Base-by-base conservation (phyloP, 2,329 filamentous ascomycete species). In the Aspergillus amoenus region DNA sequence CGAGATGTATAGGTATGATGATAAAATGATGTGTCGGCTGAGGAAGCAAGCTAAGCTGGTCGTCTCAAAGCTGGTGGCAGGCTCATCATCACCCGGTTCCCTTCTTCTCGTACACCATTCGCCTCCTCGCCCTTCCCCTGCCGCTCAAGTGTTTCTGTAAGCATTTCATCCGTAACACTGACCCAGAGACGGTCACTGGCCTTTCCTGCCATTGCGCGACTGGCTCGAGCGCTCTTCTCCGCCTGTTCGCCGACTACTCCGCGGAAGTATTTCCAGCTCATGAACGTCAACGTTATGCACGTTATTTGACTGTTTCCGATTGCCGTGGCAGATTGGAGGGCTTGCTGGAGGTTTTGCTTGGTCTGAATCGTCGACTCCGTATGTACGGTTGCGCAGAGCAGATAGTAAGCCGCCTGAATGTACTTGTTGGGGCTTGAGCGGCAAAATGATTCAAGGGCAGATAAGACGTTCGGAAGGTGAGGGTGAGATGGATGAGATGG, bases 281-380 rank as follows among this genome's bases (percentile, higher is more conserved):
- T 95, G 62, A 94, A 87, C 64, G 87, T 92, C 58, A 97, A 84
- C 5, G 89, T 87, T 62, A 97, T 89, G 47, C 88, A 88, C n/a
- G 92, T 82, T 53, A 93, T 88, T 62, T 95, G 89, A 30, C 85
- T 85, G 70, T 96, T 96, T 54, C 81, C 81, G 8, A 88, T 86
- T 7, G 80, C 79, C 62, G 88, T 88, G 12, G 90, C 88, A 3
- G 86, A 84, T 40, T 83, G 82, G 42, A 96, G 82, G 2, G 91
- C 89, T 40, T 82, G 81, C 59, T 90, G 86, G 53, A 97, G 87
- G 67, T 88, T 86, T 41, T 88, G 84, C 74, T 96, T 97, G 55
- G 89, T 87, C 60, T 88, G 84, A 58, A 90, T 86, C 60, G 94
- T 88, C 24, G 88, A 84, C 80, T 83, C 65, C 76, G 84, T 70